A percentile compares a stretch with the other conserved stretches of the same genome.
Conservation (phyloP, 208 protist genomes). For the Jaenimonas drosophilae region DNA sequence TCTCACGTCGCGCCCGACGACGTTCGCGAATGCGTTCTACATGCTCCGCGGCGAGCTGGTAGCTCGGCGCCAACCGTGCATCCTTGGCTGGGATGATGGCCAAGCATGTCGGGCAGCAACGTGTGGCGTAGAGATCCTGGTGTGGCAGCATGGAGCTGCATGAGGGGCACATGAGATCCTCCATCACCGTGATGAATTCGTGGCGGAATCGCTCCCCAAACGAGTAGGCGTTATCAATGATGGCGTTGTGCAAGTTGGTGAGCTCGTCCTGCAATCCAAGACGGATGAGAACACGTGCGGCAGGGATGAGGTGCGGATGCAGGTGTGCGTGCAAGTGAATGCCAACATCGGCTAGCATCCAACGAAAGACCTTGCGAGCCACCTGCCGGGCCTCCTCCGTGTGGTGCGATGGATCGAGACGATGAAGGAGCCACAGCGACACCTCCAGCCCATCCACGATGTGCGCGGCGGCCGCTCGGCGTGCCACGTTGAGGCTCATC, state of each 20-base stretch:
- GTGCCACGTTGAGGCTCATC: constrained; percentile 69
- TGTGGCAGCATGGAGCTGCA: constrained; percentile 49
- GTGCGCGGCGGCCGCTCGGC: constrained; percentile 34
- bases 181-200: constrained; percentile 61
- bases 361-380: constrained; percentile 60
- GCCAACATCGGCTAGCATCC: constrained; percentile 73
- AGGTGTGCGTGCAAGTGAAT: constrained; percentile 62
- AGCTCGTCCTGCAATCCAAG: constrained; percentile 60
- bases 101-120: constrained; percentile 61
- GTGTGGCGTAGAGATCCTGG: constrained; percentile 49
- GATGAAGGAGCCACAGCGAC: constrained; percentile 71
- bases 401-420: constrained; percentile 65
- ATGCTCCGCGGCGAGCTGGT: constrained; percentile 59
- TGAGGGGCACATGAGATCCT: constrained; percentile 59
- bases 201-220: constrained; percentile 51
- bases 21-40: constrained; percentile 34
- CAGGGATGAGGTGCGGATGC: constrained; percentile 65
- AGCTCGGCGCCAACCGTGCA: constrained; percentile 36
- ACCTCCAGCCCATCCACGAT: constrained; percentile 77
- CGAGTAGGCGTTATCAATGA: constrained; percentile 64
- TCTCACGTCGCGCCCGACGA: constrained; percentile 20
- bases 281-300: constrained; percentile 58
- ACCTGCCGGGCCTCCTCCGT: constrained; percentile 54
- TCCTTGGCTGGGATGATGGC: constrained; percentile 46
- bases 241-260: constrained; percentile 59